Evolutionary conservation across 805 yeast species (phyloP).

Genomic region (Barnettozyma populi): DNA sequence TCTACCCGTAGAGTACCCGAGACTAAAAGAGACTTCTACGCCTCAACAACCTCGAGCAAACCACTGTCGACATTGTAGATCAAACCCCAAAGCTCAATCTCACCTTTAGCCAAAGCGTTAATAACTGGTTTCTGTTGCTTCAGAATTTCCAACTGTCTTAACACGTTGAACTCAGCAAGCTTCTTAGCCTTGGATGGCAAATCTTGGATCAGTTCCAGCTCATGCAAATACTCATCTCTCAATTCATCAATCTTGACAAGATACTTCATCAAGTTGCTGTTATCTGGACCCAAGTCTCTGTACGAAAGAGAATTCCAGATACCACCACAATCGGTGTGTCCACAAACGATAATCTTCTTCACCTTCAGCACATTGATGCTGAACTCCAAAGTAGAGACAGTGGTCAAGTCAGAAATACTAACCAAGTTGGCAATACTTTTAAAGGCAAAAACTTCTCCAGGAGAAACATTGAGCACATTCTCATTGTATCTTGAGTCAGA

Average conservation of each 20-base stretch:
- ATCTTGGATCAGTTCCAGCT: conserved; percentile 44
- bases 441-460: conserved; percentile 88
- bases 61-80: conserved; percentile 83
- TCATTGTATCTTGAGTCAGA: conserved; percentile 90
- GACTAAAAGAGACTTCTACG: conserved; percentile 4
- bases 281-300: conserved; percentile 57
- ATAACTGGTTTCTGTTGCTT: conserved; percentile 51
- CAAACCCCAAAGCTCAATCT: conserved; percentile 75
- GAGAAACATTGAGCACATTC: conserved; percentile 64
- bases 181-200: conserved; percentile 50
- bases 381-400: conserved; percentile 77
- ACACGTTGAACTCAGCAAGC: conserved; percentile 71
- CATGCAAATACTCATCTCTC: conserved; percentile 51
- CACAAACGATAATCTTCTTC: conserved; percentile 77
- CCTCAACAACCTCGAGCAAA: conserved; percentile 40
- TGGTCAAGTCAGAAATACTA: conserved; percentile 59
- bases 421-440: conserved; percentile 84
- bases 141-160: conserved; percentile 64
- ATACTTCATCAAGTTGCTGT: conserved; percentile 29
- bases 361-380: conserved; percentile 84
- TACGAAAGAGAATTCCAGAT: conserved; percentile 71
- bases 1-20: background rate
- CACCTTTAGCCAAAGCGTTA: conserved; percentile 54
- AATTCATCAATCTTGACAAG: conserved; percentile 67
- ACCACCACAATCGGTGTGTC: conserved; percentile 96